Evolutionary conservation across 1,139 yeast genomes (phyloP).

Genomic region (Geotrichum aggregatum): DNA sequence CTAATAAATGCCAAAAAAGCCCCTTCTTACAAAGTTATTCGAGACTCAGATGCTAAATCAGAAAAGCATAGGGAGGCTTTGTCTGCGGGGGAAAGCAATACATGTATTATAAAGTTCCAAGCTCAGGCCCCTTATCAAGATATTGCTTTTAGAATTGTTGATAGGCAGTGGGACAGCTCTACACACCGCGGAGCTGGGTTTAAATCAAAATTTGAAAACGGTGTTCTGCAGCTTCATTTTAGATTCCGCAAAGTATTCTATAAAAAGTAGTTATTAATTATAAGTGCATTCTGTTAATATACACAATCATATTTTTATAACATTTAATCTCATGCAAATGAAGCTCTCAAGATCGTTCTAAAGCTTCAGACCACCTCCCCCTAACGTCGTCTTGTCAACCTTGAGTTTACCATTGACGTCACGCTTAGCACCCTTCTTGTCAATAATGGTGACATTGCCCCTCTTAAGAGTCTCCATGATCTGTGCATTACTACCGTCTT

Average conservation of each 20-base stretch:
- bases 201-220: conserved; percentile 37
- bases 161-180: conserved; percentile 40
- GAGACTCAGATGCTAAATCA: conserved; percentile 23
- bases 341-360: conserved; percentile 17
- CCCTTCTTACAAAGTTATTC: conserved; percentile 37
- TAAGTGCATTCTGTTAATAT: not conserved
- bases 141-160: conserved; percentile 38
- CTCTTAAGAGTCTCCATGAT: conserved; percentile 69
- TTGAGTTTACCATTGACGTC: conserved; percentile 68
- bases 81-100: conserved; percentile 27
- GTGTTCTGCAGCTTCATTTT: conserved; percentile 39
- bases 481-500: conserved; percentile 56
- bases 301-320: not conserved
- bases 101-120: conserved; percentile 36
- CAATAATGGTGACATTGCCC: conserved; percentile 76
- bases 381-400: conserved; percentile 37
- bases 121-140: conserved; percentile 40
- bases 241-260: conserved; percentile 36
- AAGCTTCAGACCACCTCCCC: conserved; percentile 34
- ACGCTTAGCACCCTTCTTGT: conserved; percentile 69
- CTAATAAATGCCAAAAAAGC: conserved; percentile 30
- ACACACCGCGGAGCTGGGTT: conserved; percentile 34
- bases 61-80: conserved; percentile 19
- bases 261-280: conserved; percentile 25
- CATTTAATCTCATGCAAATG: conserved; percentile 5